Conservation (phyloP, 2,329 filamentous ascomycete genomes). For the Xylaria polymorpha region DNA sequence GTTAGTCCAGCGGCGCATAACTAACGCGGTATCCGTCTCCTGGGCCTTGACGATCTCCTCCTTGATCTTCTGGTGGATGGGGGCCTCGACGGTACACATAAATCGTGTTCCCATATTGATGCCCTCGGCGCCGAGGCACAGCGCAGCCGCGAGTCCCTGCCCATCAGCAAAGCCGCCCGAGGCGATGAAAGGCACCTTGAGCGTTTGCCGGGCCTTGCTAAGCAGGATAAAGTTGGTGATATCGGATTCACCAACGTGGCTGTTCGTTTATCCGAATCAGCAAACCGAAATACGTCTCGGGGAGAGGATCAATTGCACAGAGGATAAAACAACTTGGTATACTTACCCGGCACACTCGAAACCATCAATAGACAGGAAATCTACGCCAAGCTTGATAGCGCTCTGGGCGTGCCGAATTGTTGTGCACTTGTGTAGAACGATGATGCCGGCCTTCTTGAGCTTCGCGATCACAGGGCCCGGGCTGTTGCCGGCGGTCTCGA, state of each 20-base stretch:
- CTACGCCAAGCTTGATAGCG: slow-evolving; percentile 92
- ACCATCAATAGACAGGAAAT: slow-evolving; percentile 96
- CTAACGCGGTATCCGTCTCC: slow-evolving; percentile 90
- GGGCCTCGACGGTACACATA: slow-evolving; percentile 94
- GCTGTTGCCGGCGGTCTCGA: slow-evolving; percentile 90
- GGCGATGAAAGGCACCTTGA: slow-evolving; percentile 92
- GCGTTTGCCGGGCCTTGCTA: slow-evolving; percentile 82
- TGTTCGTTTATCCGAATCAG: slow-evolving; percentile 33
- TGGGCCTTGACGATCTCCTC: slow-evolving; percentile 87
- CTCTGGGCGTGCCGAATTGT: slow-evolving; percentile 93
- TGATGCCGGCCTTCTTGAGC: slow-evolving; percentile 82
- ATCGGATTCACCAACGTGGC: slow-evolving; percentile 85
- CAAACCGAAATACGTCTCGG: slow-evolving; percentile 27
- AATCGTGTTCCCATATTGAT: slow-evolving; percentile 99
- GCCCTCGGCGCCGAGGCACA: slow-evolving; percentile 89
- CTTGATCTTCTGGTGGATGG: slow-evolving; percentile 94
- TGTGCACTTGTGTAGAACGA: slow-evolving; percentile 96
- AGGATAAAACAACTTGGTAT: slow-evolving; percentile 8
- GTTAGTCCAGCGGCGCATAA: slow-evolving; percentile 92
- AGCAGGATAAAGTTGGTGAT: slow-evolving; percentile 93
- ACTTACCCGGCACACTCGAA: slow-evolving; percentile 89
- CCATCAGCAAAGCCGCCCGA: slow-evolving; percentile 97
- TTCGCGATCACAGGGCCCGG: slow-evolving; percentile 91
- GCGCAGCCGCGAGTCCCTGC: slow-evolving; percentile 88
- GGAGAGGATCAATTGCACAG: slow-evolving; percentile 17